Evolutionary conservation across 805 yeast genomes (phyloP).

Genomic region (Schizosaccharomyces pombe): ASM294v3 CU329670.1:1506001-1506500

Average conservation of each 20-base stretch:
- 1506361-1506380: background rate
- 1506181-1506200: background rate
- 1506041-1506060: conserved; percentile 21
- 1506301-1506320: background rate
- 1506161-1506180: background rate
- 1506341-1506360: background rate
- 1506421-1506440: conserved; percentile 48
- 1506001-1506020: conserved; percentile 28
- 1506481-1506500: conserved; percentile 33
- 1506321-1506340: conserved; percentile 1
- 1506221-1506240: background rate
- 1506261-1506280: no score
- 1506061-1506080: conserved; percentile 26
- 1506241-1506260: no score
- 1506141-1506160: background rate
- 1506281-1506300: background rate
- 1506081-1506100: conserved; percentile 36
- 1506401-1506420: conserved; percentile 35
- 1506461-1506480: conserved; percentile 36
- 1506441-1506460: conserved; percentile 49
- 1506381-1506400: background rate
- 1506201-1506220: background rate
- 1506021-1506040: conserved; percentile 30
- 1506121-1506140: background rate
- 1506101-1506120: conserved; percentile 37